Conservation (phyloP, 1,284 basidiomycete species). For the Phlebopus sp. region DNA sequence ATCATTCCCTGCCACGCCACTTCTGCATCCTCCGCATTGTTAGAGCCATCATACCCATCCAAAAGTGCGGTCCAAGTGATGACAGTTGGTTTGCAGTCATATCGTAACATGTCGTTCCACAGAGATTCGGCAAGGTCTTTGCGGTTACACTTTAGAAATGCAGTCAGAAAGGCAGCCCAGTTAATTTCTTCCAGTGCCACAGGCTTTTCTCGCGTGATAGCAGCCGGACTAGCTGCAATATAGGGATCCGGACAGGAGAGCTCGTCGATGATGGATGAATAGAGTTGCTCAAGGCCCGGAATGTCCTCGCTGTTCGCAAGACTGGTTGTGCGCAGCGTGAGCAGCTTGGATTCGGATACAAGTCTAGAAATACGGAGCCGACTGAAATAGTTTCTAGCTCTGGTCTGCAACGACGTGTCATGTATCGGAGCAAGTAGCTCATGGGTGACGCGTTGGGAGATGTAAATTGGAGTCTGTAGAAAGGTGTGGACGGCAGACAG, state of each 20-base stretch:
- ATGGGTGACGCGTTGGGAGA: constrained; percentile 34
- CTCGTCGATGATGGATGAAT: constrained; percentile 46
- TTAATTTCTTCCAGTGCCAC: constrained; percentile 50
- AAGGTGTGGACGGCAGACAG: constrained; percentile 46
- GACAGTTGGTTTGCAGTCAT: constrained; percentile 48
- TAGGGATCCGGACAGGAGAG: constrained; percentile 46
- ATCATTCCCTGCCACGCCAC: constrained; percentile 62
- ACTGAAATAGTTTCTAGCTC: constrained; percentile 42
- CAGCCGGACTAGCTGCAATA: constrained; percentile 40
- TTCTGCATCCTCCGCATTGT: constrained; percentile 46
- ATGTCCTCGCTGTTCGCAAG: constrained; percentile 36
- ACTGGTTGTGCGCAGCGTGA: constrained; percentile 50
- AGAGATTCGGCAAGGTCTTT: constrained; percentile 55
- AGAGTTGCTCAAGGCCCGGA: constrained; percentile 42
- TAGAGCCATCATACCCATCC: constrained; percentile 51
- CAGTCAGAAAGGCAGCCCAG: constrained; percentile 63
- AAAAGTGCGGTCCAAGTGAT: constrained; percentile 65
- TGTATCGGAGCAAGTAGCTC: constrained; percentile 39
- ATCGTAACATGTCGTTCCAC: constrained; percentile 59
- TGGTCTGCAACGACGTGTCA: constrained; percentile 34
- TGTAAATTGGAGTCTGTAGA: constrained; percentile 36
- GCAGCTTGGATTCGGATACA: constrained; percentile 45
- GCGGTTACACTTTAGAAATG: constrained; percentile 52
- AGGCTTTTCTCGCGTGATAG: constrained; percentile 35
- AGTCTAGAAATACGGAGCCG: constrained; percentile 50